Conservation (phyloP, 805 yeast species). For the Jamesozyma lodderae region DNA sequence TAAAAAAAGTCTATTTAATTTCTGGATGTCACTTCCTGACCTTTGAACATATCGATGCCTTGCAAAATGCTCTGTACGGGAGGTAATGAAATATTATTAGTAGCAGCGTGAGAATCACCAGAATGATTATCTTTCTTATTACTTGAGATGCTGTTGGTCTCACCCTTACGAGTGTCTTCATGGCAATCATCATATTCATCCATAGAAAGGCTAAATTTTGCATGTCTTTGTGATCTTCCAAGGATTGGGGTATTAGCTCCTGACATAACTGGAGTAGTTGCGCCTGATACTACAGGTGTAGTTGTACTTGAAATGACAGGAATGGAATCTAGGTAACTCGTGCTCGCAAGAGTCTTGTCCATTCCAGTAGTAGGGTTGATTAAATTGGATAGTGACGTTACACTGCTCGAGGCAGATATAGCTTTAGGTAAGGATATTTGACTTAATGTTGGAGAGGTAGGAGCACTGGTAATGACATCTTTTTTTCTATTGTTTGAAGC, state of each 20-base stretch:
- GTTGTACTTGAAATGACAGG: neutral
- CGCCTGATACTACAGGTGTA: no score
- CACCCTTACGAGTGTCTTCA: neutral
- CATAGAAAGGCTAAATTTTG: neutral
- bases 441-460: neutral
- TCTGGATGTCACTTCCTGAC: no score
- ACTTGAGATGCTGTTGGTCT: neutral
- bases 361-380: neutral
- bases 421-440: slow-evolving; percentile 6
- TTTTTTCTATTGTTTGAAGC: neutral
- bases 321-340: neutral
- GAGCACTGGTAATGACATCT: neutral
- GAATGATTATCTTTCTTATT: no score
- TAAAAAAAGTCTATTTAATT: no score
- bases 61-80: slow-evolving; percentile 17
- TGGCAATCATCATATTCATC: neutral
- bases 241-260: neutral
- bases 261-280: no score
- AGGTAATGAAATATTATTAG: slow-evolving; percentile 10
- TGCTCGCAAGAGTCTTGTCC: neutral
- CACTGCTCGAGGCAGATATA: slow-evolving; percentile 15
- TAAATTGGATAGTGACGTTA: slow-evolving; percentile 11
- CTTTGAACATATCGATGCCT: slow-evolving; percentile 10
- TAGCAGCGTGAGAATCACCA: neutral
- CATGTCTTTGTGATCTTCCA: neutral